Evolutionary conservation across 768 basidiomycete species (phyloP), one percentile per base, ranked within the genome.

Genomic region (Amanita polypyramis): DNA sequence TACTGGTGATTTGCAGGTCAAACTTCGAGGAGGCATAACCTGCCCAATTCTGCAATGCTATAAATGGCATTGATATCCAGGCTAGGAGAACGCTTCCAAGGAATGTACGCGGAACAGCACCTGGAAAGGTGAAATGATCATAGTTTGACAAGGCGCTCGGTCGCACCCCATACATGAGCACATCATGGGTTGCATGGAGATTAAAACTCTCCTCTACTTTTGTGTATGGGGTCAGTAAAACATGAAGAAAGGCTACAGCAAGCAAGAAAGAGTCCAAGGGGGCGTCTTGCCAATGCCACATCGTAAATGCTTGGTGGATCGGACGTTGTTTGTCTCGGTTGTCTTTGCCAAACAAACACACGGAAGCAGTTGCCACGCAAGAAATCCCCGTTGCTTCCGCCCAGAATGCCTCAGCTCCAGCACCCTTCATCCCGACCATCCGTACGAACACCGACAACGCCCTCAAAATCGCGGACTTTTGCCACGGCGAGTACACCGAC

Each of bases 121-220:
- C 94, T 15, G 91, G 80, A 56, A 95, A 96, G 4, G 71, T 66
- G 56, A 85, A 75, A 58, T 99, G 95, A 60, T 99, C 96, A 62
- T 86, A 97, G 89, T 95, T 48, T 23, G 44, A 45, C 33, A 51
- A 52, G 43, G 21, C 51, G 45, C 25, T 25, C 39, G 43, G 40
- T 14, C 12, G 19, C 14, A 79, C 60, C 2, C 93, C 92, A 57
- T 91, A 82, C 66, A 83, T 75, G 23, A 97, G 67, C 20, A 90
- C 69, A 63, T 99, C 96, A 58, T 96, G 90, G 0, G 74, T 75
- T 0, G 90, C 93, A 60, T 98, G 96, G 7, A 98, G 74, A 55
- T 85, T 93, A 72, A 97, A 97, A 58, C 85, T 88, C 66, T 99
- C 96, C 63, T 99, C 96, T 23, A 99, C 96, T 67, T 99, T 99